Conservation (phyloP, 768 basidiomycete genomes). For the Boletus huronensis region DNA sequence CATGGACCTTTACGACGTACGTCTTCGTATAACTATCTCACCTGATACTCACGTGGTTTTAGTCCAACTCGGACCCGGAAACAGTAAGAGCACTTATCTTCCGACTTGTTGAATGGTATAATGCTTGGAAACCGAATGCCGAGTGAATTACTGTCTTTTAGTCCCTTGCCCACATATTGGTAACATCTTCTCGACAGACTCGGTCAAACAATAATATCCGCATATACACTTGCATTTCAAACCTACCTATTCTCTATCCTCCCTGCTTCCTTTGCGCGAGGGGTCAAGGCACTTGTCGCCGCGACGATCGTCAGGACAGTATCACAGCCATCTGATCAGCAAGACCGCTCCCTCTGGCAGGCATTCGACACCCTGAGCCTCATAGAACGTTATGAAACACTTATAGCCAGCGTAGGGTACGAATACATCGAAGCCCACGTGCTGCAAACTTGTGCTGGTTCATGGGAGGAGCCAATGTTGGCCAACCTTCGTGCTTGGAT, state of each 20-base stretch:
- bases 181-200: slow-evolving; percentile 41
- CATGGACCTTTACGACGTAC: slow-evolving; percentile 63
- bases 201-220: slow-evolving; percentile 53
- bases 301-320: slow-evolving; percentile 43
- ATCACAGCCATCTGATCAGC: slow-evolving; percentile 27
- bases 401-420: slow-evolving; percentile 81
- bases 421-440: slow-evolving; percentile 81
- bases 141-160: slow-evolving; percentile 45
- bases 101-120: slow-evolving; percentile 68
- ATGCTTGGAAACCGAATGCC: slow-evolving; percentile 64
- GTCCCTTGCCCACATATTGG: neutral
- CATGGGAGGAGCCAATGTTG: slow-evolving; percentile 69
- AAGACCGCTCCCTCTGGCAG: slow-evolving; percentile 45
- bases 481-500: slow-evolving; percentile 70
- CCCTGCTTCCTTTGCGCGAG: slow-evolving; percentile 62
- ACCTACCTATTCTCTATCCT: slow-evolving; percentile 71
- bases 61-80: slow-evolving; percentile 48
- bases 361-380: slow-evolving; percentile 70
- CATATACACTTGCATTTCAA: slow-evolving; percentile 69
- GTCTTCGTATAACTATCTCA: slow-evolving; percentile 3
- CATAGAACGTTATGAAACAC: slow-evolving; percentile 76
- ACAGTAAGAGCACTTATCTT: slow-evolving; percentile 53
- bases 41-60: slow-evolving; percentile 1
- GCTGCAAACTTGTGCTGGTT: slow-evolving; percentile 55
- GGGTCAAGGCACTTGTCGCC: slow-evolving; percentile 65